These are phyloP conservation scores for Chenopodium suecicum DNA, from an alignment of 148 eudicot genomes.

Conservation along the genomic window DNA sequence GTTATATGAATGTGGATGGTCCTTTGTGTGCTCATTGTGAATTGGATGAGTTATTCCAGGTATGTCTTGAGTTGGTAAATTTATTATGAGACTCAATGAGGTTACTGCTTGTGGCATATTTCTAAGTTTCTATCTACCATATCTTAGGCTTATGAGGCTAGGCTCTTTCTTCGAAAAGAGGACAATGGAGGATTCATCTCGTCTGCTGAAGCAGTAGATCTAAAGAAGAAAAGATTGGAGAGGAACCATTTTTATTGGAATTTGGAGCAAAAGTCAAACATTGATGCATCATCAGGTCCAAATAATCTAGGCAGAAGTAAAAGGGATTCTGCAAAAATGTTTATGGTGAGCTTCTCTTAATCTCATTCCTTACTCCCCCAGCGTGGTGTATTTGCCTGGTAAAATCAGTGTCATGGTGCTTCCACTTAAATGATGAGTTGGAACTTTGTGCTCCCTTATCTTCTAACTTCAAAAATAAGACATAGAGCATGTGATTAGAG, in stretches of 20 bases:
- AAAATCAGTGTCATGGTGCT: not conserved
- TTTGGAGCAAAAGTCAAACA: slow-evolving; percentile 49
- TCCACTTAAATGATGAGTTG: not conserved
- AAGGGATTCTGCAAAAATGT: slow-evolving; percentile 70
- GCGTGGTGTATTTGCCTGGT: not conserved
- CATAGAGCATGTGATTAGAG: not conserved
- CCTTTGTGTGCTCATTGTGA: slow-evolving; percentile 83
- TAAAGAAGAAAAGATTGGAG: slow-evolving; percentile 57
- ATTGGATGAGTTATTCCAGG: slow-evolving; percentile 84
- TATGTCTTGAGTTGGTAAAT: slow-evolving; percentile 18
- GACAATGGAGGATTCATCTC: slow-evolving; percentile 55
- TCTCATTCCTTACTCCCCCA: not conserved
- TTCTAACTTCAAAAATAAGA: not conserved
- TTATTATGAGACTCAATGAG: slow-evolving; percentile 8
- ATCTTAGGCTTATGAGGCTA: slow-evolving; percentile 83
- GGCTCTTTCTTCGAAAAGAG: slow-evolving; percentile 80
- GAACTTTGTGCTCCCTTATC: not conserved
- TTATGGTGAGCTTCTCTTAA: slow-evolving; percentile 45
- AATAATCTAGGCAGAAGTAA: slow-evolving; percentile 46
- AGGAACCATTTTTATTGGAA: slow-evolving; percentile 59
- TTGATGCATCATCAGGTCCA: slow-evolving; percentile 35
- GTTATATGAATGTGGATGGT: slow-evolving; percentile 65
- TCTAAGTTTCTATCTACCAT: not conserved
- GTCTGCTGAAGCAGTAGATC: slow-evolving; percentile 71
- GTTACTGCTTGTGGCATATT: not conserved